Evolutionary conservation across 2,329 filamentous ascomycete genomes (phyloP).

Genomic region (Aschersonia sp.): DNA sequence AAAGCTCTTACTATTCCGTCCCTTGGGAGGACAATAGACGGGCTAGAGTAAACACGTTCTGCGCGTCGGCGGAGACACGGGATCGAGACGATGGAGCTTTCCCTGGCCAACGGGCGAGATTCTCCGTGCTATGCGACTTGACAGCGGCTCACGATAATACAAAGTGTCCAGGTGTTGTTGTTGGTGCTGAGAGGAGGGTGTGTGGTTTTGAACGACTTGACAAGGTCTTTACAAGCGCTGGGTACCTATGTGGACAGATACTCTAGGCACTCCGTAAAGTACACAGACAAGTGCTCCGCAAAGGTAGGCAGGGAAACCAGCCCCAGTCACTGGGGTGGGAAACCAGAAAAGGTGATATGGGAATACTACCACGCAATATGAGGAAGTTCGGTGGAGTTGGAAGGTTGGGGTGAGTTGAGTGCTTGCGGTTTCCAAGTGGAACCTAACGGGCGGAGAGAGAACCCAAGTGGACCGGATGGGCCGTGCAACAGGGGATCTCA

Average conservation of each 20-base stretch:
- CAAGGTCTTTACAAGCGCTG: not conserved
- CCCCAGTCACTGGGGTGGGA: not conserved
- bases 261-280: no score
- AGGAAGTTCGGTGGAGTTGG: conserved; percentile 1
- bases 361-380: not conserved
- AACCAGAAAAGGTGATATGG: conserved; percentile 1
- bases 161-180: not conserved
- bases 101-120: not conserved
- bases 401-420: conserved; percentile 5
- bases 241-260: no score
- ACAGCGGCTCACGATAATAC: not conserved
- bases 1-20: conserved; percentile 4
- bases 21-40: not conserved
- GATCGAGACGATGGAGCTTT: not conserved
- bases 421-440: conserved; percentile 4
- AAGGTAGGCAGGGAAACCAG: not conserved
- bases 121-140: not conserved
- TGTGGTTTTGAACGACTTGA: not conserved
- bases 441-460: conserved; percentile 3
- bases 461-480: conserved; percentile 2
- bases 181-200: not conserved
- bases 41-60: not conserved
- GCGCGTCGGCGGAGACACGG: conserved; percentile 1
- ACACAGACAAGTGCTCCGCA: no score
- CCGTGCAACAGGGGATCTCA: conserved; percentile 3